These are phyloP conservation scores for Syzygium oleosum DNA, from an alignment of 345 rosid genomes.

Conservation along the genomic window DNA sequence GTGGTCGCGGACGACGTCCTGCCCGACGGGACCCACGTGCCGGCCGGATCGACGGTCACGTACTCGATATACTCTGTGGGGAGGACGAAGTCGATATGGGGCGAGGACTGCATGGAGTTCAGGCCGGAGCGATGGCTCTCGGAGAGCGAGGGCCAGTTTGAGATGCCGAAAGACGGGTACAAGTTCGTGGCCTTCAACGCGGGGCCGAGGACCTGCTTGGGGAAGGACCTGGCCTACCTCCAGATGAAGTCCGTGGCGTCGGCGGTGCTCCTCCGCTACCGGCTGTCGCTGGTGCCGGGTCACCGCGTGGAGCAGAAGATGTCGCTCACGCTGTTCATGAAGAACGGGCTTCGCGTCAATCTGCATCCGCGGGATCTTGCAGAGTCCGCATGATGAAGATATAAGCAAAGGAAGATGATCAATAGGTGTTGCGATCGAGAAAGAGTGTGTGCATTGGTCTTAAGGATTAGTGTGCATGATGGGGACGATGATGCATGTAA, in stretches of 20 bases:
- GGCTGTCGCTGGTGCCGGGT: conserved; percentile 52
- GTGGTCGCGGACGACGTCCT: conserved; percentile 63
- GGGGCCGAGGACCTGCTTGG: conserved; percentile 90
- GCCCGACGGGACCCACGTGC: conserved; percentile 72
- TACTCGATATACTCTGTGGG: conserved; percentile 87
- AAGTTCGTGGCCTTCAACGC: conserved; percentile 87
- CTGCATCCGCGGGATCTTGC: conserved; percentile 59
- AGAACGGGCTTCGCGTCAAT: conserved; percentile 63
- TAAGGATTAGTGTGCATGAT: not conserved
- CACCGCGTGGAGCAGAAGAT: conserved; percentile 92
- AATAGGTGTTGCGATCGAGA: not conserved
- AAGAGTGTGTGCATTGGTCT: not conserved
- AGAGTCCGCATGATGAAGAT: not conserved
- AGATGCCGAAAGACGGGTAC: conserved; percentile 69
- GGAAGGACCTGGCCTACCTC: conserved; percentile 84
- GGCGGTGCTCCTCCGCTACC: conserved; percentile 76
- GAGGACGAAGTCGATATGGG: conserved; percentile 89
- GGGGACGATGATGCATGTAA: not conserved
- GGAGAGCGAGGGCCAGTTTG: conserved; percentile 40
- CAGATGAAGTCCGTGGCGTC: conserved; percentile 92
- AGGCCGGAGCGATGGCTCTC: conserved; percentile 85
- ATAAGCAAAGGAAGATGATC: not conserved
- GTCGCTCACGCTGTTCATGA: conserved; percentile 90
- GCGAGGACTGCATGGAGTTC: conserved; percentile 73
- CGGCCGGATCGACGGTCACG: conserved; percentile 78